Evolutionary conservation across 2,329 filamentous ascomycete species (phyloP), one percentile per base, ranked within the genome.

Genomic region (Fusarium sp.): DNA sequence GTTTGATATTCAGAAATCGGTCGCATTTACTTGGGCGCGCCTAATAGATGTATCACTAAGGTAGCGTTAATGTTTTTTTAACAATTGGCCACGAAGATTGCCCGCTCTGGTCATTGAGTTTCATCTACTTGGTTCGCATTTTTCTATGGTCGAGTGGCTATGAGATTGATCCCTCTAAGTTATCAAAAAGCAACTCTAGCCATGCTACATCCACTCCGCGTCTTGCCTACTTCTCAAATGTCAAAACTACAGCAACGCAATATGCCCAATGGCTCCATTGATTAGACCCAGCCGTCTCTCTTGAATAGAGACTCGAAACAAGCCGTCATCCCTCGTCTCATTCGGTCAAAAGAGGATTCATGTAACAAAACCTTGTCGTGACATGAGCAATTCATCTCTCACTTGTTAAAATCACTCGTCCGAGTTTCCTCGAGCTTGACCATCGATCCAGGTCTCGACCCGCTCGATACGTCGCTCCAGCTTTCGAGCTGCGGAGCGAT

Each of bases 401-500:
- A 38, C 8, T 16, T 27, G 14, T 16, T 18, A 29, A 12, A 12
- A 40, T 60, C 29, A 63, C 30, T 44, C 29, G 16, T 56, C 58
- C 8, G 54, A 44, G 34, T 59, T 47, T 15, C 62, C 43, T 25
- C 38, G 38, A 14, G 30, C 14, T 27, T 57, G 64, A 3, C 51
- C 59, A 5, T 64, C 43, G 9, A 75, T 59, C 76, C 75, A 78
- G 10, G 57, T 60, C 58, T 74, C 70, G 3, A 76, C 69, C 34
- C 30, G 61, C 27, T 62, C 42, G 22, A 62, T 18, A 3, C 59
- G 63, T 16, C 24, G 20, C 18, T 32, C 34, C 10, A 68, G 32
- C 40, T 60, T 59, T 8, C 43, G 49, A 27, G 52, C 47, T 16
- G 54, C 53, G 3, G 49, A 45, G 10, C 55, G 49, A 42, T 70